Conservation (phyloP, 2,329 filamentous ascomycete species). For the Fusarium setosum region DNA sequence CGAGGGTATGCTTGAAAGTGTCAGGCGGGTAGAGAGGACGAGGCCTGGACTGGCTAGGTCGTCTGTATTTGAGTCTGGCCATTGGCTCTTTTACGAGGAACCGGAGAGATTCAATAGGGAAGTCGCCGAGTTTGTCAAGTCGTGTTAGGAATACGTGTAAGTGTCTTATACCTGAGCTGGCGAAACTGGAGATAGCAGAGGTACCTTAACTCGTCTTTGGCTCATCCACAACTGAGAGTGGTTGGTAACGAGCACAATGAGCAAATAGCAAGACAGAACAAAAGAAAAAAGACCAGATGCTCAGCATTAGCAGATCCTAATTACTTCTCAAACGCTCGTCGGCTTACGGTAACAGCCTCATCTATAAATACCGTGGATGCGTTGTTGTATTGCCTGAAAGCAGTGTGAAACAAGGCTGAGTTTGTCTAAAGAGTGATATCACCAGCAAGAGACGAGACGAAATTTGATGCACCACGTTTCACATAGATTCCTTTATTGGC, state of each 20-base stretch:
- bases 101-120: conserved; percentile 41
- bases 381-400: neutral
- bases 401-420: conserved; percentile 18
- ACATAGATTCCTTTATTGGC: conserved; percentile 12
- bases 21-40: conserved; percentile 33
- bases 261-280: no score
- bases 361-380: neutral
- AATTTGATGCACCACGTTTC: conserved; percentile 28
- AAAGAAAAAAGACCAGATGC: no score
- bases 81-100: conserved; percentile 44
- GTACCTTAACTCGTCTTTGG: neutral
- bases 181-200: neutral
- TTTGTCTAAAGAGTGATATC: conserved; percentile 14
- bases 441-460: conserved; percentile 26
- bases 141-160: conserved; percentile 19
- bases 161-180: neutral
- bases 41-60: conserved; percentile 32
- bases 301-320: neutral
- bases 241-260: no score
- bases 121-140: conserved; percentile 34
- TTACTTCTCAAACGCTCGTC: neutral
- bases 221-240: no score
- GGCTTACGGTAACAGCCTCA: neutral
- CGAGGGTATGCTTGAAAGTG: conserved; percentile 42
- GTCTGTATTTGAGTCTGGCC: conserved; percentile 40